Base-by-base conservation (phyloP, 164 flowering plant genomes). In the Platanus orientalis region DNA sequence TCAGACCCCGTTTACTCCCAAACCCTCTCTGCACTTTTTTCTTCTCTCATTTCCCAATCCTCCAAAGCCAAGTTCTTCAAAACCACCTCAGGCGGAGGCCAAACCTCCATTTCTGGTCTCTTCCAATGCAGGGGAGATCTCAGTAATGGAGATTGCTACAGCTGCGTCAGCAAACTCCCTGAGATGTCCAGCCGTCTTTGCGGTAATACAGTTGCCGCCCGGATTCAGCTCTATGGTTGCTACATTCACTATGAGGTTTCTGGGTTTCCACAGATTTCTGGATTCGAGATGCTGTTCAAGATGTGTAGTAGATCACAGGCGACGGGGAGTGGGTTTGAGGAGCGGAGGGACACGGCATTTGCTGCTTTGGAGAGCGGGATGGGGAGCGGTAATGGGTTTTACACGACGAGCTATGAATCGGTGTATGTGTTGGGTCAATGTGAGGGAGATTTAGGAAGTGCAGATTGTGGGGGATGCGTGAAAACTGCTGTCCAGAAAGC, bases 81-180 rank as follows among this genome's bases (percentile, higher is more conserved):
- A 52, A 73, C 93, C 60, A 76, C 78, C 54, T 57, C 90, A 14
- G 91, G 87, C 7, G 62, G 74, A 39, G 81, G 81, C 56, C 86
- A 76, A 51, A 54, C 72, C 66, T 36, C 88, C 61, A 71, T 89
- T 7, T 62, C 81, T 14, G 98, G 91, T 23, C 82, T 89, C 6
- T 94, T 80, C 63, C 97, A 94, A 62, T 94, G 99, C 70, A 80
- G 97, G 48, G 99, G 97, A 48, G 97, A 94, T 66, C 77, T 94
- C n/a, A 73, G 75, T 59, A 81, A 79, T 58, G 66, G 63, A 7
- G 93, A 85, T 34, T 94, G 99, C 62, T 78, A 77, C 84, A 77
- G 28, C 72, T 94, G 99, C 62, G 88, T 89, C 6, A 83, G 84
- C 75, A 73, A 70, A 48, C 74, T 91, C 12, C 96, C 97, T 4